Evolutionary conservation across 768 basidiomycete species (phyloP), one percentile per base, ranked within the genome.

Genomic region (Macrocybe gigantea): DNA sequence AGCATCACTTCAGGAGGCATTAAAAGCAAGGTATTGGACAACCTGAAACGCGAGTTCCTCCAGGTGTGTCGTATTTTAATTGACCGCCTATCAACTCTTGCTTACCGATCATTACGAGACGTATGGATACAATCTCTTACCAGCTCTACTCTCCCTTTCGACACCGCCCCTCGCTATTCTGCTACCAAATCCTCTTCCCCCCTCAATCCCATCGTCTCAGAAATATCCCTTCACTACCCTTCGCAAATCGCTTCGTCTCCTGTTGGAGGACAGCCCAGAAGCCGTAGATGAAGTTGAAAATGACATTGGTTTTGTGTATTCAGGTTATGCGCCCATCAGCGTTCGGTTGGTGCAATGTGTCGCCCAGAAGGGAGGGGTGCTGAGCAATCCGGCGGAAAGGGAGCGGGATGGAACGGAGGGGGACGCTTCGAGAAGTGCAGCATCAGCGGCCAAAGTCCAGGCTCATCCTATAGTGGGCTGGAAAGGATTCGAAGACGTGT

Each of bases 261-360:
- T 98, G 11, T 91, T 96, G 58, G 95, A 98, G 54, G 91, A 93
- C 51, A 82, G 71, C 51, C 75, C 78, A 41, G 88, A 90, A 56
- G 80, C 80, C 7, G 65, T 85, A 30, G 88, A 87, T 51, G 87
- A 88, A 59, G 75, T 87, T 33, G 93, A 96, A 60, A 91, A 91
- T 60, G 96, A 99, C 64, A 90, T 97, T 64, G 85, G 89, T 51
- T 98, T 89, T 62, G 89, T 92, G 33, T 99, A 96, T 68, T 96
- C 93, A 1, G 96, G 95, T 13, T 98, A 93, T 64, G 95, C 96
- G 1, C 96, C 96, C 10, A 81, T 98, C 54, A 90, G 86, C 61
- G 67, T 97, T 22, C 81, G 96, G 33, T 77, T 98, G 6, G 85
- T 98, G 2, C 96, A 98, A 67, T 93, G 93, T 62, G 73, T 91